Percentiles rank a stretch among this genome's conserved stretches.
Conservation (phyloP, 345 rosid species). For the Populus ilicifolia region DNA sequence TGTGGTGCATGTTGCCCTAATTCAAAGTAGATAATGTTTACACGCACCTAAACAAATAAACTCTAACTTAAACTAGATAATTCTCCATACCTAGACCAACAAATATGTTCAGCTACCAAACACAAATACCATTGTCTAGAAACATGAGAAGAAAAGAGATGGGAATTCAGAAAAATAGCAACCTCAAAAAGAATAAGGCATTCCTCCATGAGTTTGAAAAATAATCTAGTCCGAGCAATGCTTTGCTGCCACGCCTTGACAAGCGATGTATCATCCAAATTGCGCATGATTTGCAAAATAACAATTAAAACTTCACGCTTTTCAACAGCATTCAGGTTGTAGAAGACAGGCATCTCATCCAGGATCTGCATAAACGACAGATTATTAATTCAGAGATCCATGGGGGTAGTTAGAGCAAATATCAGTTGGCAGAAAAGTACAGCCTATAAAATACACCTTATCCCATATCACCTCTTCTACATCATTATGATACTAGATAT, state of each 20-base stretch:
- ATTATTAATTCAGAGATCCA: constrained; percentile 7
- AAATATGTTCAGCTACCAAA: neutral
- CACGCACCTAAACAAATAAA: neutral
- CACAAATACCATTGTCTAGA: no score
- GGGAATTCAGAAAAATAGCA: constrained; percentile 15
- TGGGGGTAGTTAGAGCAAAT: neutral
- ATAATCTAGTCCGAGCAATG: constrained; percentile 91
- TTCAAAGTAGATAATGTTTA: neutral
- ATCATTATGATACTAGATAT: neutral
- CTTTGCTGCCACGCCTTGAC: constrained; percentile 99
- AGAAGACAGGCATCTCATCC: constrained; percentile 99
- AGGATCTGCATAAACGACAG: constrained; percentile 66
- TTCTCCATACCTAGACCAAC: neutral
- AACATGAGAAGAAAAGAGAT: constrained; percentile 7
- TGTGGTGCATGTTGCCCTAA: neutral
- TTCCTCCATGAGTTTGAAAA: constrained; percentile 98
- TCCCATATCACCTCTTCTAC: neutral
- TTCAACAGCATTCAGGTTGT: constrained; percentile 87
- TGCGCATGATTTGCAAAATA: constrained; percentile 86
- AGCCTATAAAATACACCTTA: neutral
- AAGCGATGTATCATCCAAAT: constrained; percentile 87
- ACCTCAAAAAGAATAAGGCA: constrained; percentile 95
- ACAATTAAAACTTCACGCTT: constrained; percentile 95
- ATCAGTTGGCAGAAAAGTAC: neutral
- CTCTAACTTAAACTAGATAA: no score